Conservation (phyloP, 140 eudicot species). For the Bidens hawaiensis region DNA sequence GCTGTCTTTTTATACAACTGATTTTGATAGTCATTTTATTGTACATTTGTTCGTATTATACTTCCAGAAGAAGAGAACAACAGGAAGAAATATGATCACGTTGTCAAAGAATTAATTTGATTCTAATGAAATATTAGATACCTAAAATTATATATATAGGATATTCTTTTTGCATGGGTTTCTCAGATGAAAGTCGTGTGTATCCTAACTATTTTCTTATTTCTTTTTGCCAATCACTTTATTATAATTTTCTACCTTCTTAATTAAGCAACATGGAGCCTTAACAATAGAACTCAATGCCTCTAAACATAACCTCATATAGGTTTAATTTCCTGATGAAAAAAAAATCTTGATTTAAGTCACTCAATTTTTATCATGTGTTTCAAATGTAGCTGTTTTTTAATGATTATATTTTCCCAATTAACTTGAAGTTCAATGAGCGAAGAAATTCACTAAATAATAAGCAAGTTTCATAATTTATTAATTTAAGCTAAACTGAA, state of each 20-base stretch:
- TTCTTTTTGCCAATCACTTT: background rate
- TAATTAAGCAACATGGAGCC: background rate
- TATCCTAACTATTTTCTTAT: background rate
- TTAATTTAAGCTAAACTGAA: too few relatives aligned
- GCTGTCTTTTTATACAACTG: background rate
- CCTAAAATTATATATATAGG: background rate
- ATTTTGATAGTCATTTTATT: background rate
- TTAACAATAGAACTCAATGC: too few relatives aligned
- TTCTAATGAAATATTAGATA: background rate
- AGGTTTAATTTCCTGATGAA: background rate
- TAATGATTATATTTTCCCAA: too few relatives aligned
- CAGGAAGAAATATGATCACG: slow-evolving; percentile 3
- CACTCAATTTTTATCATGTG: too few relatives aligned
- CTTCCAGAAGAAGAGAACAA: slow-evolving; percentile 2
- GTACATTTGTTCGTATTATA: background rate
- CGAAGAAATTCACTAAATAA: too few relatives aligned
- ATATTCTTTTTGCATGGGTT: slow-evolving; percentile 6
- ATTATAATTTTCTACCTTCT: background rate
- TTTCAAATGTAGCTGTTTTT: too few relatives aligned
- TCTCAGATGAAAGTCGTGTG: background rate
- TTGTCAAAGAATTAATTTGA: background rate
- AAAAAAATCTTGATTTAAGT: too few relatives aligned
- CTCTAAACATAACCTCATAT: background rate
- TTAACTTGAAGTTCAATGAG: too few relatives aligned
- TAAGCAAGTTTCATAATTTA: too few relatives aligned